Evolutionary conservation across 805 yeast species (phyloP), one percentile per base, ranked within the genome.

Genomic region (Starmerella roubikii): DNA sequence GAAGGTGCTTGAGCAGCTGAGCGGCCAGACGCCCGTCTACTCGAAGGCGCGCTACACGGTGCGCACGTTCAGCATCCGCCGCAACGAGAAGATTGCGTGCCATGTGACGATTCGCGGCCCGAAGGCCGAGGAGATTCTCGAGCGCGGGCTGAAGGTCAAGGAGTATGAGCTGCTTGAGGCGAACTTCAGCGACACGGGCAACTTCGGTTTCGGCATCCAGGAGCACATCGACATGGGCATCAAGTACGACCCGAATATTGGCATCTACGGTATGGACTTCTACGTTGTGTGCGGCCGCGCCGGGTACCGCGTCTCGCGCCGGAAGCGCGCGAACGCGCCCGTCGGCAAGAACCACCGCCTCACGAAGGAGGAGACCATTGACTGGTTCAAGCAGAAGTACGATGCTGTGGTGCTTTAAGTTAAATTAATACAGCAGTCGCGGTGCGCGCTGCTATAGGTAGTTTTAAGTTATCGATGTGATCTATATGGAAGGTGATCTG

Each of bases 11-110:
- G 98, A 91, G 76, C 98, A 91, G 76, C 81, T 91, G 62, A 88
- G 97, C 59, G 98, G 98, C 86, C 98, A 91, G 76, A 91, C 98
- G 62, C 98, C 98, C 68, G 98, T 91, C 60, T 95, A 83, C 71
- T 86, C 97, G 61, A 91, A 91, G 80, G 98, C 98, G 62, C 83
- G 98, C 76, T 91, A 91, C 84, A 91, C 98, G 56, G 96, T 91
- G 63, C 85, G 98, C 81, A 82, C 97, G 53, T 91, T 91, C 72
- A 94, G 96, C 79, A 91, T 91, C 78, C 86, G 98, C 79, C 84
- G 98, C 83, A 91, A 91, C 74, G 98, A 91, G 73, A 88, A 91
- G 79, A 91, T 91, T 65, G 84, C 98, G 55, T 96, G 86, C 58
- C 98, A 91, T 72, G 98, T 91, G 56, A 91, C 98, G 67, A 76